Percentiles rank a stretch among this genome's conserved stretches.
Conservation (phyloP, 441 rosid species). For the Hura crepitans region DNA sequence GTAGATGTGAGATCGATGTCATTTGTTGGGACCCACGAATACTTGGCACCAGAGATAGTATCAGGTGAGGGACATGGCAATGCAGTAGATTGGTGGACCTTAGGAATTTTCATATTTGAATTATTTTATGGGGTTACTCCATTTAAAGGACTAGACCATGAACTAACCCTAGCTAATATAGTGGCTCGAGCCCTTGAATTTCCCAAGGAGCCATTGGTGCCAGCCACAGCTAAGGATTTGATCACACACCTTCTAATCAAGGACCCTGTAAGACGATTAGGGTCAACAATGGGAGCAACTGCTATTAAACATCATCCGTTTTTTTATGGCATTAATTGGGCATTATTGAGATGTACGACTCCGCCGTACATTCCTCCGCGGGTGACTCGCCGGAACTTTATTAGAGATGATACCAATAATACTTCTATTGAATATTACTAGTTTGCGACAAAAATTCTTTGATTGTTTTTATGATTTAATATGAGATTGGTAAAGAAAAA, state of each 20-base stretch:
- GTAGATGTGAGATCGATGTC: slow-evolving; percentile 86
- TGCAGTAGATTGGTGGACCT: slow-evolving; percentile 90
- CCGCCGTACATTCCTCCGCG: slow-evolving; percentile 69
- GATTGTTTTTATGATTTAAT: no score
- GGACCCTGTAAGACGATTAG: slow-evolving; percentile 63
- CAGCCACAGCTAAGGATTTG: slow-evolving; percentile 55
- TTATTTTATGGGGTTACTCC: slow-evolving; percentile 82
- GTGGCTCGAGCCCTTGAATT: slow-evolving; percentile 87
- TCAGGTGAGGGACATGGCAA: slow-evolving; percentile 95
- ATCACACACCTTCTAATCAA: slow-evolving; percentile 58
- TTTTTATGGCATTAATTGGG: slow-evolving; percentile 85
- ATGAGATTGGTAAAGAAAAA: no score
- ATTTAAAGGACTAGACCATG: slow-evolving; percentile 73
- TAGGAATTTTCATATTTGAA: slow-evolving; percentile 77
- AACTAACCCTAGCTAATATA: slow-evolving; percentile 71
- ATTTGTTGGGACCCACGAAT: slow-evolving; percentile 87
- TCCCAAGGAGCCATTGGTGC: slow-evolving; percentile 67
- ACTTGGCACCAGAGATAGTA: slow-evolving; percentile 80
- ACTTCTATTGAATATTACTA: slow-evolving; percentile 43
- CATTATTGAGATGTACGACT: slow-evolving; percentile 61
- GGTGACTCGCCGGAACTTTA: slow-evolving; percentile 16
- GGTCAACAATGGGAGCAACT: slow-evolving; percentile 71
- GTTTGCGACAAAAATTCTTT: neutral
- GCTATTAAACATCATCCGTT: slow-evolving; percentile 69
- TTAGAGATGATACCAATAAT: neutral